A percentile compares a stretch with the other conserved stretches of the same genome.
Conservation (phyloP, 257 asterid genomes). For the Solanum microdontum region DNA sequence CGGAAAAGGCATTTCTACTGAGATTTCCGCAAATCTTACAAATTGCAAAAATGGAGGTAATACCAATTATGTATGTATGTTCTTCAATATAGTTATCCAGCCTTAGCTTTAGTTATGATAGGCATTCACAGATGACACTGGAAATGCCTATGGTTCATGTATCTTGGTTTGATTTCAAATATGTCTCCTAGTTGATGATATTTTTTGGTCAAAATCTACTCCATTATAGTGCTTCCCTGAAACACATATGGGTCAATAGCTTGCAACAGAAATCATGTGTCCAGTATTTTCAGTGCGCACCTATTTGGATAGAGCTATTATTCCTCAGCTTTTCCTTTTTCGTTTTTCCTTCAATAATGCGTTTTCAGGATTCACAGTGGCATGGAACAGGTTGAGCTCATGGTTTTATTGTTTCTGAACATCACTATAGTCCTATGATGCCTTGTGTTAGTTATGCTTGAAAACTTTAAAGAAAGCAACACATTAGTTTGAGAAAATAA, state of each 20-base stretch:
- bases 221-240: background rate
- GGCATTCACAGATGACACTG: background rate
- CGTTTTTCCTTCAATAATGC: background rate
- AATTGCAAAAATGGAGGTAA: constrained; percentile 41
- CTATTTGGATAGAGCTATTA: background rate
- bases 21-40: constrained; percentile 31
- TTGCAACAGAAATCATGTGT: background rate
- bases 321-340: background rate
- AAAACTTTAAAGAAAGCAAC: background rate
- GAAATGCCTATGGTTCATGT: background rate
- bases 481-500: background rate
- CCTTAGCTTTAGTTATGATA: background rate
- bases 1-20: constrained; percentile 30
- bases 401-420: background rate
- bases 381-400: background rate
- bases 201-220: background rate
- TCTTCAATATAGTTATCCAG: background rate
- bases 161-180: background rate
- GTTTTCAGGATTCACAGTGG: background rate
- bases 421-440: background rate
- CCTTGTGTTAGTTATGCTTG: background rate
- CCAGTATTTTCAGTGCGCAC: background rate
- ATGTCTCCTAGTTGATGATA: background rate
- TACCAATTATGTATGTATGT: background rate
- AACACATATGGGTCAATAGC: background rate